Conservation (phyloP, 495 filamentous ascomycete genomes). For the Lichina pygmaea region DNA sequence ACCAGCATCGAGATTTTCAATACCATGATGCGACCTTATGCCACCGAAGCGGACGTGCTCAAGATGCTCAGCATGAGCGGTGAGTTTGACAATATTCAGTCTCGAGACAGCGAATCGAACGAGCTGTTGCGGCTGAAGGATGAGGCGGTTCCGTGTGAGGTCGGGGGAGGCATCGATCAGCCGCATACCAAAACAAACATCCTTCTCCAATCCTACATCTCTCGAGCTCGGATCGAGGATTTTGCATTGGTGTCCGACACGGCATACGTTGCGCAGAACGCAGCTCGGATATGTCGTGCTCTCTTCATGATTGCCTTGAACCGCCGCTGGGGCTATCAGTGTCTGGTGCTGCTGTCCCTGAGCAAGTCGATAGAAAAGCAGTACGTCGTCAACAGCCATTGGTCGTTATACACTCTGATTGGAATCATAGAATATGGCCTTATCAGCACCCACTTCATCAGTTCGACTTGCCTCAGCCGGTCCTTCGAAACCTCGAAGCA, state of each 20-base stretch:
- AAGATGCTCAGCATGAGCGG: constrained; percentile 89
- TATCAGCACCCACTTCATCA: constrained; percentile 88
- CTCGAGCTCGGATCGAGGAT: constrained; percentile 63
- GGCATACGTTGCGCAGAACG: constrained; percentile 86
- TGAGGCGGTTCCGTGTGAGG: constrained; percentile 39
- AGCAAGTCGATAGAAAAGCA: constrained; percentile 90
- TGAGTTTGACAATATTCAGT: constrained; percentile 93
- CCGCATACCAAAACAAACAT: constrained; percentile 88
- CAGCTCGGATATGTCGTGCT: constrained; percentile 77
- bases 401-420: not conserved
- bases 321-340: constrained; percentile 81
- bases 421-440: constrained; percentile 38
- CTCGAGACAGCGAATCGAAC: constrained; percentile 57
- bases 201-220: constrained; percentile 81
- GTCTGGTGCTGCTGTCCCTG: constrained; percentile 61
- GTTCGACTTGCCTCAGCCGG: constrained; percentile 66
- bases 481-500: constrained; percentile 59
- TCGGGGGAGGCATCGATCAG: constrained; percentile 46
- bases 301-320: constrained; percentile 96
- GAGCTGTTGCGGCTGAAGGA: constrained; percentile 44
- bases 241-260: constrained; percentile 79
- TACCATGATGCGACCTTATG: constrained; percentile 52
- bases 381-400: constrained; percentile 1
- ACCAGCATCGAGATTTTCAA: constrained; percentile 91
- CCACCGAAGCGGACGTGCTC: constrained; percentile 70